These are phyloP conservation scores for Corymbia citriodora DNA, from an alignment of 441 rosid species.

Conservation along the genomic window DNA sequence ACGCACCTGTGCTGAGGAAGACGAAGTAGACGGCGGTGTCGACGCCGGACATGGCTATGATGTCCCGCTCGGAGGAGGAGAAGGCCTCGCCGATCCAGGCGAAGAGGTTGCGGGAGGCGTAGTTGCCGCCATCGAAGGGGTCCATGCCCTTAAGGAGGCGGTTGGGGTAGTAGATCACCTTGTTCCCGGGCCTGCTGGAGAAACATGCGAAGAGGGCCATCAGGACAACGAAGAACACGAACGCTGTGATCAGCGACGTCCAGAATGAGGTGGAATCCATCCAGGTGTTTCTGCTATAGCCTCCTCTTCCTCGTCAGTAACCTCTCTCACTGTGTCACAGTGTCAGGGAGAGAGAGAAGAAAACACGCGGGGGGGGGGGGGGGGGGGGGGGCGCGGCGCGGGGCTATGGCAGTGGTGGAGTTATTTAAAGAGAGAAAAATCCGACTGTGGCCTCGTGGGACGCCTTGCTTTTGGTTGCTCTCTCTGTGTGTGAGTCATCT, in stretches of 20 bases:
- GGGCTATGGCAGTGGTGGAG: conserved; percentile 7
- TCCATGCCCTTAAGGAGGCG: conserved; percentile 73
- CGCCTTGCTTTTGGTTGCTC: background rate
- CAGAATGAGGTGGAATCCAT: conserved; percentile 77
- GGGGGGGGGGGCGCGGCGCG: background rate
- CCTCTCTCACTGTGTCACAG: background rate
- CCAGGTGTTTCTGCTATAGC: conserved; percentile 4
- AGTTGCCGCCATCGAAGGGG: conserved; percentile 54
- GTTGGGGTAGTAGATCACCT: conserved; percentile 66
- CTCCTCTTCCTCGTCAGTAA: background rate
- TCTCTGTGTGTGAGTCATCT: background rate
- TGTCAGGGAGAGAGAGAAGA: background rate
- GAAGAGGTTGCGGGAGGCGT: conserved; percentile 48
- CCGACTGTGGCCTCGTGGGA: no score
- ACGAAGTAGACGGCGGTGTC: conserved; percentile 94
- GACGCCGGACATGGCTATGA: conserved; percentile 56
- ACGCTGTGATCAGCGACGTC: conserved; percentile 80
- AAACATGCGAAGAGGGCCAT: conserved; percentile 72
- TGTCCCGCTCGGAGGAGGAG: conserved; percentile 58
- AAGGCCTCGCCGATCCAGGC: conserved; percentile 73
- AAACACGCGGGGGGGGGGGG: background rate
- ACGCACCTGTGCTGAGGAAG: conserved; percentile 72
- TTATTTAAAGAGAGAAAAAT: background rate
- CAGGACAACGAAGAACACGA: conserved; percentile 52
- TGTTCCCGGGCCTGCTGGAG: conserved; percentile 53